Evolutionary conservation across 352 stramenopile genomes (phyloP).

Genomic region (Phytophthora palmivora): DNA sequence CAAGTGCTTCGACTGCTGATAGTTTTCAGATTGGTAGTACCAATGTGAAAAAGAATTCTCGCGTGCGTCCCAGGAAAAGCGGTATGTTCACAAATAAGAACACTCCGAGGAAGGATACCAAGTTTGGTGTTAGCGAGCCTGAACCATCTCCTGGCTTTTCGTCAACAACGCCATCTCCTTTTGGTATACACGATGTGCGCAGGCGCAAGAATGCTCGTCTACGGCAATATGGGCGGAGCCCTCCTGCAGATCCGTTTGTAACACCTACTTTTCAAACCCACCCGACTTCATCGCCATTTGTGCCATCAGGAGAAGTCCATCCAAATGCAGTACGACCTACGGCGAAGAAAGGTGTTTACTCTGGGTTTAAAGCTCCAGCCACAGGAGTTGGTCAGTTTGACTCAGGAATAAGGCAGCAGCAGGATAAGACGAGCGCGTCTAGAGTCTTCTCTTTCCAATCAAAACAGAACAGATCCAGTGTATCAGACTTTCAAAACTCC

Average conservation of each 20-base stretch:
- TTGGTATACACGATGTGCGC: conserved; percentile 32
- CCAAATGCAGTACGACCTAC: conserved; percentile 10
- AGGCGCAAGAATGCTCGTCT: conserved; percentile 42
- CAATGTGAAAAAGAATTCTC: conserved; percentile 19
- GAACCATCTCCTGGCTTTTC: conserved; percentile 25
- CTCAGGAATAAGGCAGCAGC: background rate
- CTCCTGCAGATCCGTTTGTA: conserved; percentile 56
- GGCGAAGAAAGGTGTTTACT: conserved; percentile 14
- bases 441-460: background rate
- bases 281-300: conserved; percentile 9
- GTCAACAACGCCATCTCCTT: conserved; percentile 34
- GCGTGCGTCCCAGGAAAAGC: conserved; percentile 26
- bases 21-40: conserved; percentile 39
- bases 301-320: conserved; percentile 8
- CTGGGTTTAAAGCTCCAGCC: conserved; percentile 1
- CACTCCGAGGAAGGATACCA: conserved; percentile 22
- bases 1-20: conserved; percentile 6
- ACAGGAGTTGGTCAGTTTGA: background rate
- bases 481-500: background rate
- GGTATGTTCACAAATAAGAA: conserved; percentile 50
- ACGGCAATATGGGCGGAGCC: conserved; percentile 30
- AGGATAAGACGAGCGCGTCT: conserved; percentile 1
- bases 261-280: conserved; percentile 45
- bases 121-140: conserved; percentile 16
- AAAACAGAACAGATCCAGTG: background rate